These are phyloP conservation scores for Leccinum barrowsii DNA, from an alignment of 768 basidiomycete genomes.

Conservation along the genomic window DNA sequence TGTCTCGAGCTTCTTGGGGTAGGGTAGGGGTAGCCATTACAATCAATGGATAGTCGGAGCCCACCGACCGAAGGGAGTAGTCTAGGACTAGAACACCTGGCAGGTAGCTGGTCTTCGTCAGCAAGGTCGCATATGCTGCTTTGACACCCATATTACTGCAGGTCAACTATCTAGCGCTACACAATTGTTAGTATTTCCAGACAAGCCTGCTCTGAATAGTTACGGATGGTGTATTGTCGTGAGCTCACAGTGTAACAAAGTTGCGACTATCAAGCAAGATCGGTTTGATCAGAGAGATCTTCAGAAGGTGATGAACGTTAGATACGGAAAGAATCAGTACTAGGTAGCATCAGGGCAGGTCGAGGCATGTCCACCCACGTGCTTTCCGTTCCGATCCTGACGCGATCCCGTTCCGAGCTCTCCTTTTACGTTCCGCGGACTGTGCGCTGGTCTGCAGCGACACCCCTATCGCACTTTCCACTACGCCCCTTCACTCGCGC, in stretches of 20 bases:
- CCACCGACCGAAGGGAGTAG: conserved; percentile 46
- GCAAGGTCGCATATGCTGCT: conserved; percentile 71
- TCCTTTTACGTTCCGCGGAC: too few species aligned
- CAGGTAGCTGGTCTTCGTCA: conserved; percentile 64
- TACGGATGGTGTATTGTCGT: neutral
- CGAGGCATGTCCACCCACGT: too few species aligned
- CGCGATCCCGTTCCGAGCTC: too few species aligned
- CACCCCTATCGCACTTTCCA: too few species aligned
- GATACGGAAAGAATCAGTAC: too few species aligned
- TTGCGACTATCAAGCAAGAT: neutral
- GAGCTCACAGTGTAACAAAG: neutral
- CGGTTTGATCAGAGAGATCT: neutral
- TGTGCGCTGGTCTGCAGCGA: too few species aligned
- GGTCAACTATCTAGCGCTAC: neutral
- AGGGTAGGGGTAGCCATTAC: conserved; percentile 70
- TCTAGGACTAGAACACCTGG: conserved; percentile 56
- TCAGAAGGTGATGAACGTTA: too few species aligned
- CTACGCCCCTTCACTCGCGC: too few species aligned
- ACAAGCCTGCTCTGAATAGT: neutral
- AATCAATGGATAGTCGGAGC: conserved; percentile 70
- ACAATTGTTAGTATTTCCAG: neutral
- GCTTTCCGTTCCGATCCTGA: too few species aligned
- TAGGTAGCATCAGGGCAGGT: too few species aligned
- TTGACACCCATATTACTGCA: conserved; percentile 32
- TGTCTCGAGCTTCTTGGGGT: conserved; percentile 43